Evolutionary conservation across 2,329 filamentous ascomycete species (phyloP).

Genomic region (Calonectria crousiana): DNA sequence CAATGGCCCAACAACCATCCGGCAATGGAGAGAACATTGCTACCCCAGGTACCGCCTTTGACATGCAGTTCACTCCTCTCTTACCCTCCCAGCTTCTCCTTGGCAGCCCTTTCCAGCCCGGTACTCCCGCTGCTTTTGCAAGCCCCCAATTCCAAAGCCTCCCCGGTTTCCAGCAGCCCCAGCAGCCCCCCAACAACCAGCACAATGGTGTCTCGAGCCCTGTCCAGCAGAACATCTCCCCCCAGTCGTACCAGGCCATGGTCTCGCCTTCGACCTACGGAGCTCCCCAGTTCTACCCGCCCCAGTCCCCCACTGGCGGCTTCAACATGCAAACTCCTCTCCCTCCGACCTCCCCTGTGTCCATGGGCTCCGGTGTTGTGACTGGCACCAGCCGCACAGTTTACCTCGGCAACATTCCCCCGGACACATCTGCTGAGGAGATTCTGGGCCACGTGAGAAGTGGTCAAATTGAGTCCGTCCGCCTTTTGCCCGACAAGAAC

Average conservation of each 20-base stretch:
- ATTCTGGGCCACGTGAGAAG: slow-evolving; percentile 96
- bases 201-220: slow-evolving; percentile 78
- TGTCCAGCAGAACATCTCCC: slow-evolving; percentile 81
- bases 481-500: slow-evolving; percentile 97
- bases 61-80: slow-evolving; percentile 98
- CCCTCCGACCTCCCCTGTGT: slow-evolving; percentile 79
- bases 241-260: slow-evolving; percentile 85
- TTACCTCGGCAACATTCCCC: slow-evolving; percentile 98
- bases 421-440: slow-evolving; percentile 96
- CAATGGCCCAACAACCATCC: slow-evolving; percentile 60
- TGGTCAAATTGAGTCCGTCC: slow-evolving; percentile 98
- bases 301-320: slow-evolving; percentile 87
- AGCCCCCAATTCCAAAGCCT: slow-evolving; percentile 93
- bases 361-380: slow-evolving; percentile 82
- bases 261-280: slow-evolving; percentile 88
- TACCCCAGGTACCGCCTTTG: slow-evolving; percentile 88
- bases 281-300: slow-evolving; percentile 85
- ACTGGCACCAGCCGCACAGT: slow-evolving; percentile 96
- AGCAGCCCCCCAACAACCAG: slow-evolving; percentile 66
- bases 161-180: slow-evolving; percentile 76
- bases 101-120: slow-evolving; percentile 96
- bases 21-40: slow-evolving; percentile 79
- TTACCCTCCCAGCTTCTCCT: slow-evolving; percentile 94
- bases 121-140: slow-evolving; percentile 88
- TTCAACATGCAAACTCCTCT: slow-evolving; percentile 71